A percentile compares a stretch with the other conserved stretches of the same genome.
Conservation (phyloP, 371 early-diverging fungal genomes). For the Nosema muscidifuracis region DNA sequence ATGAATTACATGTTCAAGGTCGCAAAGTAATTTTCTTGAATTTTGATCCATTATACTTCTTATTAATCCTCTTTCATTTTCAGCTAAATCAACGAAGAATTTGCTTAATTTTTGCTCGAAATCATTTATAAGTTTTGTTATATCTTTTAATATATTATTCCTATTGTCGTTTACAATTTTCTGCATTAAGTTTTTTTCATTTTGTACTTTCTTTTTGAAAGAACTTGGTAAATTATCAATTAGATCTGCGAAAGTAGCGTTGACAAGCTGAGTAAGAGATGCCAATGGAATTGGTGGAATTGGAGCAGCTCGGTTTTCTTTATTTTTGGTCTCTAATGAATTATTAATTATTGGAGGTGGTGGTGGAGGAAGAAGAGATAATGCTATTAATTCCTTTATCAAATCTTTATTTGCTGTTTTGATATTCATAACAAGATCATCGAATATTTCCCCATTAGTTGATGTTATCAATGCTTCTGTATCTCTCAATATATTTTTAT, state of each 20-base stretch:
- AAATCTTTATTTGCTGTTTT: neutral
- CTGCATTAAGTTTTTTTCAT: neutral
- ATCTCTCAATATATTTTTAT: constrained; percentile 4
- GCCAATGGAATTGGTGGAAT: neutral
- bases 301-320: too few species aligned
- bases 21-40: constrained; percentile 11
- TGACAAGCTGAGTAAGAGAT: neutral
- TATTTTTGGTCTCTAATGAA: too few species aligned
- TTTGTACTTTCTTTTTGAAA: neutral
- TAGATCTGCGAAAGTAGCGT: neutral
- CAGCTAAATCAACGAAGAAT: neutral
- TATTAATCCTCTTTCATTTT: neutral
- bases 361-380: neutral
- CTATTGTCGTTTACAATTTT: neutral
- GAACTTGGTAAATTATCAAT: neutral
- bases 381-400: neutral
- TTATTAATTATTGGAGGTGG: neutral
- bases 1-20: neutral
- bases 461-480: neutral
- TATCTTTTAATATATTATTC: neutral
- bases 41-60: constrained; percentile 9
- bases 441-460: constrained; percentile 6
- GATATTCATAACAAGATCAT: neutral
- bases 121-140: neutral
- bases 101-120: neutral